Percentiles rank a stretch among this genome's conserved stretches.
phyloP scores from a whole-genome alignment of 305 asterid species.

The Nicotiana rustica region DNA sequence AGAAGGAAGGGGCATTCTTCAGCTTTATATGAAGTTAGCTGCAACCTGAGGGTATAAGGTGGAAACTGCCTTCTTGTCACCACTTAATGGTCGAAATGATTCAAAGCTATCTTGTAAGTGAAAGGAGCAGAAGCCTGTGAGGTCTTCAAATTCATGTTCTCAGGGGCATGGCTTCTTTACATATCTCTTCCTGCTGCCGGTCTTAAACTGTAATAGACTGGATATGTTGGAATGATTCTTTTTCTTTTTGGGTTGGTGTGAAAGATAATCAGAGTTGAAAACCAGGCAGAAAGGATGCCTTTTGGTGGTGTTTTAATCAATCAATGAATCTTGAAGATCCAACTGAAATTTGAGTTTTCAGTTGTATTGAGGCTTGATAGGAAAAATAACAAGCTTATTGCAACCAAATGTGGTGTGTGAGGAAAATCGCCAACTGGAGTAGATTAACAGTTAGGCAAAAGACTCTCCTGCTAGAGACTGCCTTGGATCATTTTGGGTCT shows the following conservation, averaged over 20 bases:
- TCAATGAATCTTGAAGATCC: not conserved
- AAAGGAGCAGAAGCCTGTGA: conserved; percentile 13
- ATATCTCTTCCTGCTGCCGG: conserved; percentile 1
- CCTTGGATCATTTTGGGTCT: not conserved
- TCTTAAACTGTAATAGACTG: conserved; percentile 8
- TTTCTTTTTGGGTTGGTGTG: not conserved
- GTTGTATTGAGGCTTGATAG: not conserved
- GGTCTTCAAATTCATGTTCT: not conserved
- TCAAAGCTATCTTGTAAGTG: conserved; percentile 22
- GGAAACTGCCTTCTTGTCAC: conserved; percentile 5
- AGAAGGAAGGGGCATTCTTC: not conserved
- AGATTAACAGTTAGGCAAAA: not conserved
- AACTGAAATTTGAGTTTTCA: conserved; percentile 16
- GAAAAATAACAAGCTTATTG: not conserved
- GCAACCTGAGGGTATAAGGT: not conserved
- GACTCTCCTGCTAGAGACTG: not conserved
- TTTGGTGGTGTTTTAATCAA: not conserved
- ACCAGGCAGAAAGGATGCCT: not conserved
- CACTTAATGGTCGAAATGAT: conserved; percentile 12
- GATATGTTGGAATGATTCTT: not conserved
- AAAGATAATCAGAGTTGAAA: conserved; percentile 3
- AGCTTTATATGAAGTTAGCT: not conserved
- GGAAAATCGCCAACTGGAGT: conserved; percentile 4
- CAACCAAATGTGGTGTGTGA: not conserved
- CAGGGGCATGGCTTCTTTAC: not conserved